phyloP scores from a whole-genome alignment of 2,329 filamentous ascomycete genomes.

The Talaromyces sp. region DNA sequence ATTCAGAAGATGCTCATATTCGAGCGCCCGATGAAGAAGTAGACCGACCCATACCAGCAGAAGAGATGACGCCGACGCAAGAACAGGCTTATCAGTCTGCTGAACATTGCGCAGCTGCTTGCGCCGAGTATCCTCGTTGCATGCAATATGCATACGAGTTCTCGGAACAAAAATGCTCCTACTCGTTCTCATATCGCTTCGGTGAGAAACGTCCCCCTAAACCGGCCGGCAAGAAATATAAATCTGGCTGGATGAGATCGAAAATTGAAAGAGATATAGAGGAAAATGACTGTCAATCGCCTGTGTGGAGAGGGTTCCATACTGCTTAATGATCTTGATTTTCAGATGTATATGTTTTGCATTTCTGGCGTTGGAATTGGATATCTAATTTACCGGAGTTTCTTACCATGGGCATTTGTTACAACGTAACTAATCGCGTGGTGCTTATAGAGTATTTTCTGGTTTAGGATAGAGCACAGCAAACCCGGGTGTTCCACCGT shows the following conservation, averaged over 20 bases:
- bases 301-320: conserved; percentile 10
- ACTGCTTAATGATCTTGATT: not conserved
- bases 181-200: conserved; percentile 14
- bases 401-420: not conserved
- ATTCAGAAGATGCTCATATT: conserved; percentile 47
- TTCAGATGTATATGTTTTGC: not conserved
- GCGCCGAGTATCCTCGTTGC: conserved; percentile 33
- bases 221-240: conserved; percentile 9
- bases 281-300: conserved; percentile 3
- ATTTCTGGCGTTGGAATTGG: conserved; percentile 8
- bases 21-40: conserved; percentile 10
- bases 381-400: not conserved
- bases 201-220: conserved; percentile 6
- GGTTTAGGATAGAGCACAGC: not conserved
- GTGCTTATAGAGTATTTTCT: not conserved
- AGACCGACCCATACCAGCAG: conserved; percentile 29
- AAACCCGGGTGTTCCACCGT: not conserved
- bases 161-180: conserved; percentile 8
- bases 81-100: conserved; percentile 41
- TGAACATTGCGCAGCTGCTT: conserved; percentile 49
- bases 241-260: conserved; percentile 12
- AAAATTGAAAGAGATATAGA: conserved; percentile 10
- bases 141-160: conserved; percentile 30
- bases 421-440: not conserved
- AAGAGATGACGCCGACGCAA: conserved; percentile 40